Evolutionary conservation across 225 moss, liverwort and hornwort species (phyloP).

Genomic region (Neckera pumila): DNA sequence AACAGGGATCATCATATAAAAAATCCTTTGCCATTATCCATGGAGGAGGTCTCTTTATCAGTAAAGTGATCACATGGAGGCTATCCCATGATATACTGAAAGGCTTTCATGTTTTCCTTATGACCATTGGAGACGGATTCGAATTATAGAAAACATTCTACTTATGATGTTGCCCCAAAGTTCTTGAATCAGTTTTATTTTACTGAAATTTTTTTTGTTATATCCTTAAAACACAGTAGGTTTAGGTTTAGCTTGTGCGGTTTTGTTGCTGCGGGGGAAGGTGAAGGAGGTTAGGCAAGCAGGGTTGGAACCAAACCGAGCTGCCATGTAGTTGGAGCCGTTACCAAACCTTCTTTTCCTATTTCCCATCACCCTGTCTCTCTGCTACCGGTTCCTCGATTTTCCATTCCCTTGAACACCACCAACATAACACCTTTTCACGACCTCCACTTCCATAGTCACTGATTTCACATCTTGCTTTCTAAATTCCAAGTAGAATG

Average conservation of each 20-base stretch:
- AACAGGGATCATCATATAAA: background rate
- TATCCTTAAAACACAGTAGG: background rate
- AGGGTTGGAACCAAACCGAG: constrained; percentile 20
- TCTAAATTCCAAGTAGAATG: background rate
- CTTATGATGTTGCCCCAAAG: background rate
- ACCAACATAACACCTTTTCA: background rate
- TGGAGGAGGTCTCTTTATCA: too few relatives aligned
- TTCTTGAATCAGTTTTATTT: background rate
- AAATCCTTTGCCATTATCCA: background rate
- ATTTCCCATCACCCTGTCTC: background rate
- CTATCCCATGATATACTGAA: too few relatives aligned
- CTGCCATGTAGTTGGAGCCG: constrained; percentile 23
- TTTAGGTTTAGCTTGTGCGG: background rate
- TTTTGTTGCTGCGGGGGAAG: background rate
- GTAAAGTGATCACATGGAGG: background rate
- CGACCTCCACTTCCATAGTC: background rate
- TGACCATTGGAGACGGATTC: background rate
- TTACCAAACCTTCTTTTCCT: constrained; percentile 20
- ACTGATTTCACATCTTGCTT: background rate
- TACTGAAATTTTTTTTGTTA: background rate
- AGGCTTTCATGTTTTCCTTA: background rate
- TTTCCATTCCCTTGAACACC: background rate
- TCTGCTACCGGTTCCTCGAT: background rate
- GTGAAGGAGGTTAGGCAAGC: background rate
- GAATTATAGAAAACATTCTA: background rate